Base-by-base conservation (phyloP, 1,139 yeast species). In the Sugiyamaella pinicola region DNA sequence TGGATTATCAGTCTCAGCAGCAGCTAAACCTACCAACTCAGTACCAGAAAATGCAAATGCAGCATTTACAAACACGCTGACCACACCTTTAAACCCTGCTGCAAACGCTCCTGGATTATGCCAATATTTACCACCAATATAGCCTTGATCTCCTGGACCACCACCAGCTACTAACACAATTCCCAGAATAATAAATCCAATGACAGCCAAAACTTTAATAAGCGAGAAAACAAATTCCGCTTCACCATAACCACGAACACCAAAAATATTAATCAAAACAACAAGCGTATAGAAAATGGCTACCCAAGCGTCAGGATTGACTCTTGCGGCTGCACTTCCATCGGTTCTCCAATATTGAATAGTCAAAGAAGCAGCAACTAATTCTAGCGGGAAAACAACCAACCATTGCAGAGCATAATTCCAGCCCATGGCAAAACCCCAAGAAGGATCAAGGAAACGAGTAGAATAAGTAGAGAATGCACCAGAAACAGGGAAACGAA, bases 41-140 rank as follows among this genome's bases (percentile, higher is more conserved):
- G 86, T 81, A 63, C 95, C 95, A 51, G 91, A 90, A 64, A 87
- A 85, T 3, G 96, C 83, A 71, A 88, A 90, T 4, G 96, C 95
- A 26, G 96, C 95, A 29, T 84, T 81, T 50, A 89, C 89, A 64
- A 90, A 86, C 29, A 86, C 86, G 12, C 87, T 75, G 64, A 89
- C 81, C 26, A 88, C 82, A 60, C 96, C 96, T 68, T 89, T 88
- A 75, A 80, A 87, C 54, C 74, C 89, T 76, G 72, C 73, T 56
- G 74, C 78, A 73, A 76, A 82, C 3, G 88, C 80, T 52, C 87
- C 88, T 0, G 87, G 85, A 55, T 74, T 61, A 53, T 75, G 75
- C 86, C 87, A 84, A 67, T 81, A 78, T 58, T 68, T 74, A 10
- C 77, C 82, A 17, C 93, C 91, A 53, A 84, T 72, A 66, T 82